A percentile compares a stretch with the other conserved stretches of the same genome.
These are phyloP conservation scores for Lentinula boryana DNA, from an alignment of 768 basidiomycete genomes.

Conservation along the genomic window DNA sequence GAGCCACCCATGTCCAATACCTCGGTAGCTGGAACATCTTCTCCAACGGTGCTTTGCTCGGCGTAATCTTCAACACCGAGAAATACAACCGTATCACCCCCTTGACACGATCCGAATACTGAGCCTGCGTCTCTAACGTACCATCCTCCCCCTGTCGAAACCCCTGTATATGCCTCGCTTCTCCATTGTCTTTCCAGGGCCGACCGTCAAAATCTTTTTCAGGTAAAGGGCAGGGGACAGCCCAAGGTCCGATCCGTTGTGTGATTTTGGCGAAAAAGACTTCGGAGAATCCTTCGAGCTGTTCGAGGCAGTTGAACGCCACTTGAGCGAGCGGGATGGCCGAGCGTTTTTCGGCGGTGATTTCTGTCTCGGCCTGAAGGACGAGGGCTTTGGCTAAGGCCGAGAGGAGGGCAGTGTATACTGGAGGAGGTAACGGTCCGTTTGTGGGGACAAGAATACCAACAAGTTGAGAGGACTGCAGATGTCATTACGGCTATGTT, in stretches of 20 bases:
- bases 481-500: neutral
- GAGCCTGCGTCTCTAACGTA: conserved; percentile 47
- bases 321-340: conserved; percentile 81
- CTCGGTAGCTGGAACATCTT: conserved; percentile 54
- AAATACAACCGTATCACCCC: conserved; percentile 89
- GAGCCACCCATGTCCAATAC: conserved; percentile 69
- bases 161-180: conserved; percentile 49
- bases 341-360: conserved; percentile 79
- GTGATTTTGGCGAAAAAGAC: conserved; percentile 82
- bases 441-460: conserved; percentile 26
- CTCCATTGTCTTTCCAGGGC: conserved; percentile 34
- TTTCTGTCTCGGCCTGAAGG: conserved; percentile 90
- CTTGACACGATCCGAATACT: conserved; percentile 61
- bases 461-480: conserved; percentile 33
- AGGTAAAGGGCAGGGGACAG: conserved; percentile 62
- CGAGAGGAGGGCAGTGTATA: conserved; percentile 76
- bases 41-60: conserved; percentile 36
- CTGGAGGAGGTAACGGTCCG: conserved; percentile 23
- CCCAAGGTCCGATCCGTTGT: conserved; percentile 87
- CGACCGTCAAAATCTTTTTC: conserved; percentile 42
- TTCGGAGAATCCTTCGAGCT: conserved; percentile 53
- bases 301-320: conserved; percentile 61
- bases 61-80: conserved; percentile 48
- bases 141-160: conserved; percentile 34
- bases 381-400: conserved; percentile 87